Evolutionary conservation across 1,284 basidiomycete species (phyloP), one percentile per base, ranked within the genome.

Genomic region (Boletellus dicymbophilus): DNA sequence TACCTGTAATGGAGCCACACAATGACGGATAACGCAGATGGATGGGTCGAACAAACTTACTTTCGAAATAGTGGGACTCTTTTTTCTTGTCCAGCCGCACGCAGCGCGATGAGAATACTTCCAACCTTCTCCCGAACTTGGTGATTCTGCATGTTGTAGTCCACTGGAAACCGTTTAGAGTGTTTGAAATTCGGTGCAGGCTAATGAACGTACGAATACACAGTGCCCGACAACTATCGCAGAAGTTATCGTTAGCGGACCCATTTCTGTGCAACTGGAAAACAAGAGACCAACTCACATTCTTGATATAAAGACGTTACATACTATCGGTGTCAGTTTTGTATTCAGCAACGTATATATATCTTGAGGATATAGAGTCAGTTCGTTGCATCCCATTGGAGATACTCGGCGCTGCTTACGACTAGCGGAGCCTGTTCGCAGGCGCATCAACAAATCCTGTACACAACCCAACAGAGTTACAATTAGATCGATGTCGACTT

Each of bases 191-290:
- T 43, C 18, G 9, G n/a, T 26, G 15, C 4, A 22, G 39, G 23
- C 7, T 7, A 25, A 44, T 30, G n/a, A 11, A 67, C 65, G 27
- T 39, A 64, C 62, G 4, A 21, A 64, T 44, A 33, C 61, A 67
- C 6, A 64, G 55, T 11, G 58, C 52, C 36, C 57, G 55, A 42
- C 62, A 64, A 25, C 62, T 64, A 23, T 39, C n/a, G n/a, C n/a
- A 3, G 12, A 43, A 15, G 8, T 1, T 7, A 31, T 31, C 13
- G n/a, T 59, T 9, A 63, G 47, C 26, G 0, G 6, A 5, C 4
- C n/a, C 15, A 1, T 2, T 10, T 31, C n/a, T 25, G 15, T 20
- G 6, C 6, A 8, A 3, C 15, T 6, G n/a, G 13, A 39, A 37
- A 22, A 26, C 3, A 9, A 50, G 15, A 33, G n/a, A 31, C 6